Conservation (phyloP, 1,284 basidiomycete species). For the Sporisorium exsertum region DNA sequence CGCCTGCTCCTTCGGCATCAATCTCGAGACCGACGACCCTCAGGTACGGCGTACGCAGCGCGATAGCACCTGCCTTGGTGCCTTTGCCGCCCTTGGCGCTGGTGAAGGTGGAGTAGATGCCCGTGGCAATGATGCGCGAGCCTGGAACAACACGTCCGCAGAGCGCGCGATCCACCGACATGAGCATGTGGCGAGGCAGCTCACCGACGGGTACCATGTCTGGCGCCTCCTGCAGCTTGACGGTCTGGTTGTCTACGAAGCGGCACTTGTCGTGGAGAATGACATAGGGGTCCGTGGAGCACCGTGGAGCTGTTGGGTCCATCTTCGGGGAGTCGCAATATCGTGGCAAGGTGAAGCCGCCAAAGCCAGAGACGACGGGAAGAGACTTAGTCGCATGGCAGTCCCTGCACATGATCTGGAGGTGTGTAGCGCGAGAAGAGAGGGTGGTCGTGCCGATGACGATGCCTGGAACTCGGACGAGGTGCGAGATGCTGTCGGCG, state of each 20-base stretch:
- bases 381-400: constrained; percentile 83
- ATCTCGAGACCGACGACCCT: constrained; percentile 92
- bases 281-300: constrained; percentile 93
- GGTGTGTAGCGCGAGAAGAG: constrained; percentile 89
- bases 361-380: constrained; percentile 81
- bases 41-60: constrained; percentile 93
- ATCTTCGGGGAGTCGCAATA: constrained; percentile 63
- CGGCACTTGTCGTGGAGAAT: constrained; percentile 94
- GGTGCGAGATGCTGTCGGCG: constrained; percentile 92
- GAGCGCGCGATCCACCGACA: constrained; percentile 80
- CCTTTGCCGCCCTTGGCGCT: constrained; percentile 77
- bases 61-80: constrained; percentile 72
- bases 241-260: constrained; percentile 94
- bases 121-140: constrained; percentile 91
- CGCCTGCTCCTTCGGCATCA: constrained; percentile 75
- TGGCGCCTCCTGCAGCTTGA: constrained; percentile 98
- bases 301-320: constrained; percentile 79
- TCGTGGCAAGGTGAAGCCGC: constrained; percentile 75
- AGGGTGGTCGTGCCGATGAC: constrained; percentile 96
- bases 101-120: constrained; percentile 96
- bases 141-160: constrained; percentile 79
- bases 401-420: constrained; percentile 91
- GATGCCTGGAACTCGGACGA: constrained; percentile 96
- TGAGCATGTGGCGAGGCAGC: constrained; percentile 91
- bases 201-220: constrained; percentile 99